phyloP scores from a whole-genome alignment of 192 early-diverging fungal species.

The Coemansia sp. region DNA sequence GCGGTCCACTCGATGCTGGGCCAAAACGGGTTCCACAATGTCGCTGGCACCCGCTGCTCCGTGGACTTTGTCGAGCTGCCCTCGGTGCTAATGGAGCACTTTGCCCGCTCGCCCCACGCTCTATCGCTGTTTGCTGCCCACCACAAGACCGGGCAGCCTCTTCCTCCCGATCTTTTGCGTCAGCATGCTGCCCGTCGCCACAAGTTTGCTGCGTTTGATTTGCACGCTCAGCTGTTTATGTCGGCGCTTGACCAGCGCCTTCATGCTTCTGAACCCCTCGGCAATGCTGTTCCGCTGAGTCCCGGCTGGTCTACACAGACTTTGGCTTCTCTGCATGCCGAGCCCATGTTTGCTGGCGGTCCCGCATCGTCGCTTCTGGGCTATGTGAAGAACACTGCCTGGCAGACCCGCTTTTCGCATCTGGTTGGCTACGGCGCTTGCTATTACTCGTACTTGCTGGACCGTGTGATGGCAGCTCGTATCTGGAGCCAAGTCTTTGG shows the following conservation, averaged over 20 bases:
- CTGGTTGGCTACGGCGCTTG: constrained; percentile 87
- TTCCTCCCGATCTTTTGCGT: constrained; percentile 57
- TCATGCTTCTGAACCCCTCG: constrained; percentile 58
- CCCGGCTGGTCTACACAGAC: constrained; percentile 48
- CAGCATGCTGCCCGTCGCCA: constrained; percentile 57
- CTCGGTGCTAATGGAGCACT: constrained; percentile 92
- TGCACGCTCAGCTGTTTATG: constrained; percentile 87
- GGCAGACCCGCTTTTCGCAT: constrained; percentile 92
- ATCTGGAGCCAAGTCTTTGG: constrained; percentile 72
- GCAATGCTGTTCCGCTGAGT: not conserved
- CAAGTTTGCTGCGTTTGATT: constrained; percentile 69
- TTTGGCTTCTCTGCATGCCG: constrained; percentile 61
- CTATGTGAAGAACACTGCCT: constrained; percentile 68
- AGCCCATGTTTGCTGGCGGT: constrained; percentile 37
- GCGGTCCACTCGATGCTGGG: constrained; percentile 98
- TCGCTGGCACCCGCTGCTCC: constrained; percentile 89
- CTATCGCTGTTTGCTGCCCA: constrained; percentile 74
- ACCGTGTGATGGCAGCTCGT: constrained; percentile 72
- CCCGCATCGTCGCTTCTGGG: constrained; percentile 63
- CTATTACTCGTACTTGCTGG: constrained; percentile 96
- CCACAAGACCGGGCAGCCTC: constrained; percentile 63
- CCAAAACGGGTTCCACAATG: constrained; percentile 93
- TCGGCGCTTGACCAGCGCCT: constrained; percentile 88
- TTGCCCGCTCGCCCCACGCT: constrained; percentile 72
- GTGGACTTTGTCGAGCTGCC: constrained; percentile 98